Evolutionary conservation across 1,284 basidiomycete species (phyloP).

Genomic region (Agaricales sp.): DNA sequence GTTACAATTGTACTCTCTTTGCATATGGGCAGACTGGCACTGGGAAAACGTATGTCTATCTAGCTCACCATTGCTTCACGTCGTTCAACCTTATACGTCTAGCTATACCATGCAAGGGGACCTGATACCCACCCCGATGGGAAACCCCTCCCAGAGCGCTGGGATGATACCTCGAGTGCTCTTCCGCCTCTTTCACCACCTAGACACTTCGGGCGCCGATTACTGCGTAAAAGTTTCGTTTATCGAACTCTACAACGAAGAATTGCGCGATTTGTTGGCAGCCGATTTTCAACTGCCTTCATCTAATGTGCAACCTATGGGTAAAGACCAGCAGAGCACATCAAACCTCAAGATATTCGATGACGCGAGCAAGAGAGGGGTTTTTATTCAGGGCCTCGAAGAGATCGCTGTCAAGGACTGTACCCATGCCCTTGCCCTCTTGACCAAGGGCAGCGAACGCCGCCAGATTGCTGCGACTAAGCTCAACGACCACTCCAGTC

Average conservation of each 20-base stretch:
- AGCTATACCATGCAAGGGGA: constrained; percentile 97
- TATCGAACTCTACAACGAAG: constrained; percentile 99
- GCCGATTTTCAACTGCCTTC: constrained; percentile 56
- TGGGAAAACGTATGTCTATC: constrained; percentile 86
- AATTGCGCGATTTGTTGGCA: constrained; percentile 88
- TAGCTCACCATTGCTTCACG: constrained; percentile 2
- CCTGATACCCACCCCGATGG: constrained; percentile 70
- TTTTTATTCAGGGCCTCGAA: constrained; percentile 92
- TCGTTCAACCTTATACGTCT: constrained; percentile 9
- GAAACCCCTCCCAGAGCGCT: constrained; percentile 82
- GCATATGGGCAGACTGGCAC: constrained; percentile 99
- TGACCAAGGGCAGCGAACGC: constrained; percentile 84
- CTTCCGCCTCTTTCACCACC: constrained; percentile 84
- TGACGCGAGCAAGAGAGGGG: constrained; percentile 78
- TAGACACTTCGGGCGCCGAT: constrained; percentile 72
- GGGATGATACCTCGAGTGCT: constrained; percentile 98
- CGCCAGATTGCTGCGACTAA: constrained; percentile 95
- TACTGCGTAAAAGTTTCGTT: constrained; percentile 93
- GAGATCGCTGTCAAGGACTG: constrained; percentile 82
- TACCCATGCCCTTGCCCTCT: constrained; percentile 75
- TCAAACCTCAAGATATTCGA: constrained; percentile 84
- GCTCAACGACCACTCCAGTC: constrained; percentile 96
- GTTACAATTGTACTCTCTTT: constrained; percentile 98
- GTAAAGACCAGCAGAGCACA: constrained; percentile 39
- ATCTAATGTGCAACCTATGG: constrained; percentile 62